Conservation (phyloP, 495 filamentous ascomycete genomes). For the Cercophora sp. region DNA sequence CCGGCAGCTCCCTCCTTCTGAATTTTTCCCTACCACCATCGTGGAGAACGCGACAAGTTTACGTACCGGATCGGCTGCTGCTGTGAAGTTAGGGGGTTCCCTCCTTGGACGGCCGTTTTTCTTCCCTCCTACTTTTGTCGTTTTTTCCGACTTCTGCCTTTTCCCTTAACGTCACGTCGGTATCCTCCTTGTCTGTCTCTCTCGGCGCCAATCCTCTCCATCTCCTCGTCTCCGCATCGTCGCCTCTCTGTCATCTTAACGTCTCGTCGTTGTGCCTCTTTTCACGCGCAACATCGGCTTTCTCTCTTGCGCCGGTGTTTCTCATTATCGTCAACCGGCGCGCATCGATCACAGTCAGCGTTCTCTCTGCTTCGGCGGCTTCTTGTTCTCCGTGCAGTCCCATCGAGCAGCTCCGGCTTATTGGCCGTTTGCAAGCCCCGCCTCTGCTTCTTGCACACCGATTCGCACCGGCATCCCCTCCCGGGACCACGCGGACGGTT, state of each 20-base stretch:
- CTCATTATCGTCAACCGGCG: not conserved
- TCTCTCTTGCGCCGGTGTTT: not conserved
- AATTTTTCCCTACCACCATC: slow-evolving; percentile 30
- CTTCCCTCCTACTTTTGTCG: slow-evolving; percentile 28
- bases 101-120: slow-evolving; percentile 49
- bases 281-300: not conserved
- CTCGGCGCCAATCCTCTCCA: slow-evolving; percentile 4
- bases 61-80: slow-evolving; percentile 29
- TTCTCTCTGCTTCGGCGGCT: too few relatives aligned
- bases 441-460: too few relatives aligned
- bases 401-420: too few relatives aligned
- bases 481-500: too few relatives aligned
- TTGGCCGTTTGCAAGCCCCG: too few relatives aligned
- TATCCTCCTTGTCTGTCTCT: slow-evolving; percentile 20
- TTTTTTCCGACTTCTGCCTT: slow-evolving; percentile 21
- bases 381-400: too few relatives aligned
- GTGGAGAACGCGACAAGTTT: slow-evolving; percentile 25
- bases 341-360: too few relatives aligned
- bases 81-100: slow-evolving; percentile 46
- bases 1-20: slow-evolving; percentile 15
- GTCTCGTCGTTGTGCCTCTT: slow-evolving; percentile 14
- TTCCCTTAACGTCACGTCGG: slow-evolving; percentile 31
- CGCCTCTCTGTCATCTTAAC: slow-evolving; percentile 12
- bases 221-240: slow-evolving; percentile 18
- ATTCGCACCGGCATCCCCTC: too few relatives aligned